These are phyloP conservation scores for Neurospora sublineolata DNA, from an alignment of 495 filamentous ascomycete genomes.

Conservation along the genomic window DNA sequence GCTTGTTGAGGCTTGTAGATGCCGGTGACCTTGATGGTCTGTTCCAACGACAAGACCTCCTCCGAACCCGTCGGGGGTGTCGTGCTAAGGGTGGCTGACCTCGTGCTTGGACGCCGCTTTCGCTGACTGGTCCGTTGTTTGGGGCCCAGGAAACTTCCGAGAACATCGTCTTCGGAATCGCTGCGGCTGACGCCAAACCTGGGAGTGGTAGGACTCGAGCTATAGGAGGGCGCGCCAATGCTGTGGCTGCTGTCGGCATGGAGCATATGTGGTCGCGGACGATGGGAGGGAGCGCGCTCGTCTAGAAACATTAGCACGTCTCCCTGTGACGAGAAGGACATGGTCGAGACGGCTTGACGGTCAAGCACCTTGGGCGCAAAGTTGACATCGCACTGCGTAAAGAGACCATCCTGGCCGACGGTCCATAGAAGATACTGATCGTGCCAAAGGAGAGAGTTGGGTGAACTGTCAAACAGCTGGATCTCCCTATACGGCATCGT, in stretches of 20 bases:
- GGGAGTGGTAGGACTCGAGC: constrained; percentile 31
- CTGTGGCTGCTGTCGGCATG: constrained; percentile 19
- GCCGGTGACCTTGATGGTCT: constrained; percentile 46
- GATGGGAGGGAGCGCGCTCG: constrained; percentile 29
- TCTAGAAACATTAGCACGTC: constrained; percentile 48
- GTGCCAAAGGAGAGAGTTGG: constrained; percentile 78
- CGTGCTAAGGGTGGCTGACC: constrained; percentile 34
- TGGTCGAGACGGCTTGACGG: constrained; percentile 50
- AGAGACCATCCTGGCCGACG: constrained; percentile 69
- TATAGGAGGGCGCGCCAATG: constrained; percentile 25
- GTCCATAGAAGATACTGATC: constrained; percentile 87
- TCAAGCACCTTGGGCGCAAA: constrained; percentile 73
- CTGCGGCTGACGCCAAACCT: constrained; percentile 47
- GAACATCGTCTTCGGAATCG: constrained; percentile 54
- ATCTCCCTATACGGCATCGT: constrained; percentile 80
- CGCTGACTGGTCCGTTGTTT: constrained; percentile 25
- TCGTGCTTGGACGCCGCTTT: constrained; percentile 27
- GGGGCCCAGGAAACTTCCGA: constrained; percentile 48
- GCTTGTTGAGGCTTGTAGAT: constrained; percentile 45
- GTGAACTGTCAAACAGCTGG: constrained; percentile 56
- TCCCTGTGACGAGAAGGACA: constrained; percentile 49
- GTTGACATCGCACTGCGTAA: constrained; percentile 79
- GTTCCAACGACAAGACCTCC: constrained; percentile 48
- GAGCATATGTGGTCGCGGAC: constrained; percentile 24
- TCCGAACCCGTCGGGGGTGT: constrained; percentile 47